Percentiles rank a stretch among this genome's conserved stretches.
Evolutionary conservation across 148 eudicot genomes (phyloP).

Genomic region (Cornus kousa): DNA sequence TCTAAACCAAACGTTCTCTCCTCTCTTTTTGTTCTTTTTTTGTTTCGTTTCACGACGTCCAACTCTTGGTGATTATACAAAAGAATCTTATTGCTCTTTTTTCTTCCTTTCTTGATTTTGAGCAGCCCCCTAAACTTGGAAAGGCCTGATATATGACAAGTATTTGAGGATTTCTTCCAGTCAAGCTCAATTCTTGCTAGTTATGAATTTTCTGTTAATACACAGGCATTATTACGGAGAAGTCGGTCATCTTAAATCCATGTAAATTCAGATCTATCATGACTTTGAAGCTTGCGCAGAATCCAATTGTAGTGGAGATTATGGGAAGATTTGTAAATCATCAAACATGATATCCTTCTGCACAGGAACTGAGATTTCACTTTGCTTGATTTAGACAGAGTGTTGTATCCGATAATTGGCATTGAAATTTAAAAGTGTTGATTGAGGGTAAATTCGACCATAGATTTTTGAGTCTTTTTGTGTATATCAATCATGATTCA

Average conservation of each 20-base stretch:
- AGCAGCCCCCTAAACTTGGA: conserved; percentile 63
- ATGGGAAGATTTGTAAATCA: conserved; percentile 33
- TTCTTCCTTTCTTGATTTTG: conserved; percentile 4
- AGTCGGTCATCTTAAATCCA: neutral
- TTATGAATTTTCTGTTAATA: conserved; percentile 5
- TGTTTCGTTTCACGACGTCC: no score
- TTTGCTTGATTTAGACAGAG: conserved; percentile 23
- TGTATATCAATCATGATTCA: neutral
- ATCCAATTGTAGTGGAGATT: conserved; percentile 12
- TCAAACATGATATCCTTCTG: conserved; percentile 22
- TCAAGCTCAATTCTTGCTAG: conserved; percentile 19
- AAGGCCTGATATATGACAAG: conserved; percentile 28
- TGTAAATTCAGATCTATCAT: conserved; percentile 10
- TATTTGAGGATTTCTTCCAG: conserved; percentile 15
- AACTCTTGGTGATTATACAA: neutral
- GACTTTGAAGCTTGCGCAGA: conserved; percentile 17
- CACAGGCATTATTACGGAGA: neutral
- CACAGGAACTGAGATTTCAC: conserved; percentile 11
- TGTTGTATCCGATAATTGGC: conserved; percentile 12
- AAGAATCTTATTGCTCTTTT: conserved; percentile 2
- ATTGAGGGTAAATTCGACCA: neutral
- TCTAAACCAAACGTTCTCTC: neutral
- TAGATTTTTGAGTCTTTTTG: neutral
- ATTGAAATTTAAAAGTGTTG: conserved; percentile 9
- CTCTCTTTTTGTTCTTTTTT: neutral